Percentiles rank a stretch among this genome's conserved stretches.
phyloP scores from a whole-genome alignment of 2,329 filamentous ascomycete species.

The Colletotrichum sp. region DNA sequence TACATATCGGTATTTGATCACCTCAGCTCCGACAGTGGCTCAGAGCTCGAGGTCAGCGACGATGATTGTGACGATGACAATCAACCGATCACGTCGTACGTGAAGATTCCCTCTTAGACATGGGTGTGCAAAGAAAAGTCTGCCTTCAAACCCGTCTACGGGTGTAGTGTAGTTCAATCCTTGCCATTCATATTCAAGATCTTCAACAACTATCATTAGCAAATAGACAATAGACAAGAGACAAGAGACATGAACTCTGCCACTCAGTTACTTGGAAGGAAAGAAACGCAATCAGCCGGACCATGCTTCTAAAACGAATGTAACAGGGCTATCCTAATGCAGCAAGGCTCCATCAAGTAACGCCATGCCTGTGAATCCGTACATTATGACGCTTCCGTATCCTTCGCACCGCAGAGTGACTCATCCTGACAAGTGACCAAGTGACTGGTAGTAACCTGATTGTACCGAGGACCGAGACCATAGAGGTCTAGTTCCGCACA shows the following conservation, averaged over 20 bases:
- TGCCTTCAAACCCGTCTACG: not conserved
- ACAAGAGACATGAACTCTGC: too few relatives aligned
- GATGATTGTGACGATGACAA: not conserved
- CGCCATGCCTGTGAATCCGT: not conserved
- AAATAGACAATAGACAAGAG: too few relatives aligned
- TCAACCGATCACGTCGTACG: too few relatives aligned
- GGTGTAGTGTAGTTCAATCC: not conserved
- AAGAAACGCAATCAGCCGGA: not conserved
- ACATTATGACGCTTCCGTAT: not conserved
- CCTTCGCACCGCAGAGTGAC: not conserved
- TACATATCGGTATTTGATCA: rapidly evolving
- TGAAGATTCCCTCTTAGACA: too few relatives aligned
- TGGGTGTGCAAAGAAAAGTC: not conserved
- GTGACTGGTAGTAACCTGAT: not conserved
- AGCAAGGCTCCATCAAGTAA: not conserved
- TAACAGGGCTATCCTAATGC: not conserved
- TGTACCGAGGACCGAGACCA: not conserved
- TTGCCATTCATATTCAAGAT: not conserved
- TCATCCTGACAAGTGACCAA: not conserved
- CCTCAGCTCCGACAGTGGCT: not conserved
- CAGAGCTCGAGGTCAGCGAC: not conserved
- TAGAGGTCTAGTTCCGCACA: not conserved
- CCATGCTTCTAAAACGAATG: not conserved
- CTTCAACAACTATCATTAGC: not conserved
- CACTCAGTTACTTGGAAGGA: too few relatives aligned